Percentiles rank a stretch among this genome's conserved stretches.
Evolutionary conservation across 164 flowering plant species (phyloP).

Genomic region (Piper betle): DNA sequence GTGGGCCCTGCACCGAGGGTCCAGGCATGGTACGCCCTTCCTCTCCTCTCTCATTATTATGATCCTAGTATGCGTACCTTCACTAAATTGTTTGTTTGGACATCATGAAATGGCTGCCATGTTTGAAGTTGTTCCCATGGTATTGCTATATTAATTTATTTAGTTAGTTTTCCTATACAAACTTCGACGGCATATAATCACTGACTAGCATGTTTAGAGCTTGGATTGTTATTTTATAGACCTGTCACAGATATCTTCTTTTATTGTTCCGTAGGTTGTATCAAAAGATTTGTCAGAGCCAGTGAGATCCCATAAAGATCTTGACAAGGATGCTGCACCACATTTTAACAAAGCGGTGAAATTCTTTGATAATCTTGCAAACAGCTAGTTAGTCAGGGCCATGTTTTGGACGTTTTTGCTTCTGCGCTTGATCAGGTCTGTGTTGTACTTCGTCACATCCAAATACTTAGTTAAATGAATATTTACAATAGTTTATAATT

Average conservation of each 20-base stretch:
- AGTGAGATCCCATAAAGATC: constrained; percentile 94
- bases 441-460: background rate
- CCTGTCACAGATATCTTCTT: background rate
- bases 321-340: constrained; percentile 91
- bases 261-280: constrained; percentile 47
- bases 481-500: too few species aligned
- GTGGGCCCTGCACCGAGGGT: constrained; percentile 99
- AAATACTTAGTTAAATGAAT: too few species aligned
- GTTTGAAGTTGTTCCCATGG: too few species aligned
- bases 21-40: constrained; percentile 66
- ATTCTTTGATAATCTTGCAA: constrained; percentile 75
- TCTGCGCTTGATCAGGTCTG: constrained; percentile 98
- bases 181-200: too few species aligned
- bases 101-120: too few species aligned
- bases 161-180: too few species aligned
- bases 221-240: too few species aligned
- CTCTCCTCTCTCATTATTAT: background rate
- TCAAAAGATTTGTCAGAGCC: constrained; percentile 95
- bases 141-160: too few species aligned
- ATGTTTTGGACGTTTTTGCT: constrained; percentile 91
- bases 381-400: constrained; percentile 85
- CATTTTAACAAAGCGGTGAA: constrained; percentile 82
- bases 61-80: too few species aligned
- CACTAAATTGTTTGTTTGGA: too few species aligned
- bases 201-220: too few species aligned